These are phyloP conservation scores for Hydrangea macrophylla DNA, from an alignment of 148 eudicot genomes.

Conservation along the genomic window DNA sequence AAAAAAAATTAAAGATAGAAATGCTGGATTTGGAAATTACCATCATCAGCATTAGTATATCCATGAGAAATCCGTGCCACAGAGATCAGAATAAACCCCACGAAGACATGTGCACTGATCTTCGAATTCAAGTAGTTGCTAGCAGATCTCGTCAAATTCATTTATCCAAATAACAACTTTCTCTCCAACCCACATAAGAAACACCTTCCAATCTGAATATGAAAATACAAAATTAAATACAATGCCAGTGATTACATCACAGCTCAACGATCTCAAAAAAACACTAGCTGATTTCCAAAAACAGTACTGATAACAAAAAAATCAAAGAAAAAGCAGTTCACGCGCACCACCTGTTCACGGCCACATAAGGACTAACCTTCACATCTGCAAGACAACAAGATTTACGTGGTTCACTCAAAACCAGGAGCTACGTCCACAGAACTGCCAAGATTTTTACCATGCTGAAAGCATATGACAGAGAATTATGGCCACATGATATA, in stretches of 20 bases:
- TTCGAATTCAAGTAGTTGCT: constrained; percentile 17
- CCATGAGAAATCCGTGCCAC: constrained; percentile 31
- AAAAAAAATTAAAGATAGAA: neutral
- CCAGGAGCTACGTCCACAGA: no score
- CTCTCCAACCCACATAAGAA: constrained; percentile 19
- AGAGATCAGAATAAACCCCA: constrained; percentile 33
- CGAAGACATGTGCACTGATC: constrained; percentile 25
- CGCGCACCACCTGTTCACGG: no score
- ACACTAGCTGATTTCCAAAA: neutral
- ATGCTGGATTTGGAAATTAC: constrained; percentile 27
- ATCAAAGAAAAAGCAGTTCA: neutral
- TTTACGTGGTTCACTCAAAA: no score
- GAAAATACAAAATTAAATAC: neutral
- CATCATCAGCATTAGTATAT: constrained; percentile 56
- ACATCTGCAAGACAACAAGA: no score
- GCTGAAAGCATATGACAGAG: no score
- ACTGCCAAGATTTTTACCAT: no score
- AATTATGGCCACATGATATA: no score
- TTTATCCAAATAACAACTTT: constrained; percentile 36
- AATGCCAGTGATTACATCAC: constrained; percentile 10
- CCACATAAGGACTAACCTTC: no score
- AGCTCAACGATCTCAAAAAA: neutral
- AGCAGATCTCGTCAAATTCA: constrained; percentile 48
- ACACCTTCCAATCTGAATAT: constrained; percentile 28
- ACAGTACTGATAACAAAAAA: neutral